Percentiles rank a stretch among this genome's conserved stretches.
phyloP scores from a whole-genome alignment of 768 basidiomycete species.

The Termitomyces eurrhizus region DNA sequence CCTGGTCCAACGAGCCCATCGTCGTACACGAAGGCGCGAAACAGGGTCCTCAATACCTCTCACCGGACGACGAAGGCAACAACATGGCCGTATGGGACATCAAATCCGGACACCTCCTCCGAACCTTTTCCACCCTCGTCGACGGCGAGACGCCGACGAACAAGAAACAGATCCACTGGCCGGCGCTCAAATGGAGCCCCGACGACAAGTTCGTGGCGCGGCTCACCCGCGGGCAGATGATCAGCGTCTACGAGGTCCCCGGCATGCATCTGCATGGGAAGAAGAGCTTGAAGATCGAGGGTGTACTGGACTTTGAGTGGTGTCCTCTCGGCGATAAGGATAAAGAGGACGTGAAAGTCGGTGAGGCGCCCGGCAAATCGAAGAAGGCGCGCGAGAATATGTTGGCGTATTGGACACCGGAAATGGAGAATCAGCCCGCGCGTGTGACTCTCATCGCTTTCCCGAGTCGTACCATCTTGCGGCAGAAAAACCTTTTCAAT shows the following conservation, averaged over 20 bases:
- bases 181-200: constrained; percentile 93
- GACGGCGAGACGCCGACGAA: constrained; percentile 53
- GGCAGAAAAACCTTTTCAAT: constrained; percentile 97
- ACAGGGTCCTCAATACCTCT: constrained; percentile 83
- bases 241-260: constrained; percentile 95
- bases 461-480: constrained; percentile 76
- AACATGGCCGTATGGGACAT: constrained; percentile 98
- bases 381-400: constrained; percentile 85
- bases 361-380: constrained; percentile 36
- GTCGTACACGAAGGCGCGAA: constrained; percentile 75
- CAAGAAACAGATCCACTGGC: constrained; percentile 92
- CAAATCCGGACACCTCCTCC: constrained; percentile 86
- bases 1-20: constrained; percentile 95
- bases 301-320: constrained; percentile 98
- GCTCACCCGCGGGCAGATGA: constrained; percentile 85
- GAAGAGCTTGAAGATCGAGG: constrained; percentile 96
- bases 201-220: constrained; percentile 95
- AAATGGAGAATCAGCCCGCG: constrained; percentile 94
- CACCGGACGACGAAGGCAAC: constrained; percentile 94
- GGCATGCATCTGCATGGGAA: constrained; percentile 92
- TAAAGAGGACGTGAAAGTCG: constrained; percentile 54
- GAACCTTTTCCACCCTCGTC: constrained; percentile 75
- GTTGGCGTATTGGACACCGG: constrained; percentile 97
- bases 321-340: constrained; percentile 91
- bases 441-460: constrained; percentile 91